A percentile compares a stretch with the other conserved stretches of the same genome.
Evolutionary conservation across 129 eudicot genomes (phyloP).

Genomic region (Flaveria linearis): DNA sequence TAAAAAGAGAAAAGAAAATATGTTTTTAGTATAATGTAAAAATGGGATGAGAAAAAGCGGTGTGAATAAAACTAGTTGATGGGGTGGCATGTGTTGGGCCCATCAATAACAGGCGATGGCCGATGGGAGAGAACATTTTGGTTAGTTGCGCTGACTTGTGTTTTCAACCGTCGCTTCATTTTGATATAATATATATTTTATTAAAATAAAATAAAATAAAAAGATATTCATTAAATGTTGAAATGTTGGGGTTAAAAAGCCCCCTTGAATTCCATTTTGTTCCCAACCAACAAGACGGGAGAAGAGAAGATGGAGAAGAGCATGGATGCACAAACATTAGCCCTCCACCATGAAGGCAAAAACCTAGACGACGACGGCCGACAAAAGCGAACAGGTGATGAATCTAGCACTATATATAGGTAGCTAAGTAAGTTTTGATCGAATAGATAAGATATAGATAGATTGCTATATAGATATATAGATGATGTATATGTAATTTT

Average conservation of each 20-base stretch:
- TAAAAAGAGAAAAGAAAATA: no score
- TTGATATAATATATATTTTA: neutral
- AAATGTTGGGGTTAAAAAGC: conserved; percentile 14
- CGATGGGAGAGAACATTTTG: no score
- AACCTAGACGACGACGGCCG: conserved; percentile 90
- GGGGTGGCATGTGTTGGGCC: no score
- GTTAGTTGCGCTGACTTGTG: conserved; percentile 9
- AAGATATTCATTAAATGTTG: neutral
- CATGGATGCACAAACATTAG: conserved; percentile 22
- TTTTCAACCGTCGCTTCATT: neutral
- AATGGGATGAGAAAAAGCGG: no score
- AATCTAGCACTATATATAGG: neutral
- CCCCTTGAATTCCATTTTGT: neutral
- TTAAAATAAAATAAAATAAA: no score
- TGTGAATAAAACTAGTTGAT: no score
- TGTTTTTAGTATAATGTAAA: no score
- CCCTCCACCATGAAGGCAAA: conserved; percentile 39
- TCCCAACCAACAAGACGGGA: no score
- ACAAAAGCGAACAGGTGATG: conserved; percentile 61
- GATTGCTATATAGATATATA: no score
- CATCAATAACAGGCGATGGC: no score
- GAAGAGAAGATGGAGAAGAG: neutral
- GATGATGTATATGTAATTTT: no score
- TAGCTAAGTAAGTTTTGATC: neutral
- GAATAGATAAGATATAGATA: no score